These are phyloP conservation scores for Candida hispaniensis DNA, from an alignment of 805 yeast genomes.

Conservation along the genomic window DNA sequence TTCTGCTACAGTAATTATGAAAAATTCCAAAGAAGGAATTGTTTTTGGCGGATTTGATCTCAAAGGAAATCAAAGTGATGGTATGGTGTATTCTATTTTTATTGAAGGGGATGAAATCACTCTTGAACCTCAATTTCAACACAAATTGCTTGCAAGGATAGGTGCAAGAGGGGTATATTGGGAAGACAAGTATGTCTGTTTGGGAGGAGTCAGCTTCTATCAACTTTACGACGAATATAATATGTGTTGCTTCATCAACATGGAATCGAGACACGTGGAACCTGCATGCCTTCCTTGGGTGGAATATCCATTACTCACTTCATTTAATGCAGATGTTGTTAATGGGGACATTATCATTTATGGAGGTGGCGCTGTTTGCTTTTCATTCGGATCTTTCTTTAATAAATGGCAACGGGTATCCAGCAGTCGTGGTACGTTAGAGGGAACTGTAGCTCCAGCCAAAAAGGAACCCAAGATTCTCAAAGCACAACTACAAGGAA, in stretches of 20 bases:
- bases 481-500: constrained; percentile 3
- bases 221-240: constrained; percentile 29
- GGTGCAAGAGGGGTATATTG: constrained; percentile 37
- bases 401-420: no score
- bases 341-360: constrained; percentile 25
- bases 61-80: constrained; percentile 7
- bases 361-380: constrained; percentile 77
- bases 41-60: constrained; percentile 9
- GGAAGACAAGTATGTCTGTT: constrained; percentile 30
- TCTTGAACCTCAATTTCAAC: not conserved
- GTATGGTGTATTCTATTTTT: constrained; percentile 2
- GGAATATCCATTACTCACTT: constrained; percentile 40
- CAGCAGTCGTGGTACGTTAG: no score
- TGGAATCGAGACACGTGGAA: not conserved
- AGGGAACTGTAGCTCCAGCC: constrained; percentile 10
- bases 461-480: constrained; percentile 1
- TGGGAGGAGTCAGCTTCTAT: constrained; percentile 46
- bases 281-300: constrained; percentile 12
- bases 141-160: constrained; percentile 33
- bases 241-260: constrained; percentile 30
- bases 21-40: constrained; percentile 7
- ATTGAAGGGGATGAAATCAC: not conserved
- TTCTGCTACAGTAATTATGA: constrained; percentile 6
- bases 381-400: constrained; percentile 61
- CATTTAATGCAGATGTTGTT: constrained; percentile 36